phyloP scores from a whole-genome alignment of 1,139 yeast genomes.

The Tardiomyces depauwii region DNA sequence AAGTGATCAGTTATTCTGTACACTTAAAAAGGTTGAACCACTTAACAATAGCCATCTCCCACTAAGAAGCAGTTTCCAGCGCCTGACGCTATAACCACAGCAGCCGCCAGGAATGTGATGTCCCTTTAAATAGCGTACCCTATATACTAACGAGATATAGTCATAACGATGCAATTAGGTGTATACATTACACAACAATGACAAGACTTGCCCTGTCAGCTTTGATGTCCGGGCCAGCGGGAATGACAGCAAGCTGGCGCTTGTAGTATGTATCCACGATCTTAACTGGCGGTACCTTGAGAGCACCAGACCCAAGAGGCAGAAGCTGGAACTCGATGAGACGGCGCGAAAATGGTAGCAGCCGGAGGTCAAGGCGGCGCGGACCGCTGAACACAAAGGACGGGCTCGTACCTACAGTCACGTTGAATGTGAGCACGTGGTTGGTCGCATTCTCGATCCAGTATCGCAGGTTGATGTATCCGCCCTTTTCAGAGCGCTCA shows the following conservation, averaged over 20 bases:
- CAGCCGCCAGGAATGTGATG: too few species aligned
- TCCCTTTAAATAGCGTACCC: too few species aligned
- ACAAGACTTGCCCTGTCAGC: conserved; percentile 12
- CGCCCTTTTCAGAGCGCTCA: conserved; percentile 11
- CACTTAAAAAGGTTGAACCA: too few species aligned
- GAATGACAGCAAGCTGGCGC: conserved; percentile 43
- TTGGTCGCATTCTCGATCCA: conserved; percentile 67
- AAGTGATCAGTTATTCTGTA: too few species aligned
- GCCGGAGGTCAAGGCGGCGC: conserved; percentile 32
- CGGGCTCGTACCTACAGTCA: conserved; percentile 31
- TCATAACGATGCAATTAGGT: background rate
- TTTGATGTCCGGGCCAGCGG: conserved; percentile 29
- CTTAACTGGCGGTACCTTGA: conserved; percentile 40
- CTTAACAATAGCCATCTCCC: too few species aligned
- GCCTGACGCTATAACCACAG: too few species aligned
- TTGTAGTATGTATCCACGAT: conserved; percentile 58
- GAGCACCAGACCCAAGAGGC: background rate
- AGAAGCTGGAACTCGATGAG: background rate
- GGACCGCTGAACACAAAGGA: conserved; percentile 31
- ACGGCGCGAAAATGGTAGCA: conserved; percentile 40
- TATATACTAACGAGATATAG: too few species aligned
- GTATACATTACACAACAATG: background rate
- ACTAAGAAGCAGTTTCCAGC: too few species aligned
- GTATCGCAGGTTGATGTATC: conserved; percentile 31
- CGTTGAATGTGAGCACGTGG: conserved; percentile 51